Conservation (phyloP, 1,139 yeast genomes). For the Candida albicans region DNA sequence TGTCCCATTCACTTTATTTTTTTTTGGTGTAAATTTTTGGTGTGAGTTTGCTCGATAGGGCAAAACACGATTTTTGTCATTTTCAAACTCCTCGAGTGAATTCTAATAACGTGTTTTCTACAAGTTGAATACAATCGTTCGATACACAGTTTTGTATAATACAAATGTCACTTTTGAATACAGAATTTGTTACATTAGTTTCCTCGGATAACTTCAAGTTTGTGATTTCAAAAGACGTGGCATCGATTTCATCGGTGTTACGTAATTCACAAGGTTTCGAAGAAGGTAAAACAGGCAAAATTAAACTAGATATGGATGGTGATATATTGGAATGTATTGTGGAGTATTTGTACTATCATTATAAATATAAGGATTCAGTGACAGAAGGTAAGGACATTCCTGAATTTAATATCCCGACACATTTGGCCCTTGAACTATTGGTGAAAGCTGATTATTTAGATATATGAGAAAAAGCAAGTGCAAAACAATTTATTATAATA, state of each 20-base stretch:
- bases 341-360: conserved; percentile 79
- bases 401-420: conserved; percentile 89
- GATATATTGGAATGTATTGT: conserved; percentile 76
- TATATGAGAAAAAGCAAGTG: conserved; percentile 31
- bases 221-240: conserved; percentile 72
- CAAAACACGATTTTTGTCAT: no score
- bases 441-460: conserved; percentile 92
- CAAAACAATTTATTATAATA: neutral
- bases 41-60: no score
- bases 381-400: conserved; percentile 64
- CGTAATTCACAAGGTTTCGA: conserved; percentile 64
- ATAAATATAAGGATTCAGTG: conserved; percentile 58
- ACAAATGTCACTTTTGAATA: neutral
- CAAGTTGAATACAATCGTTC: no score
- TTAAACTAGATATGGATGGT: conserved; percentile 66
- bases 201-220: conserved; percentile 75
- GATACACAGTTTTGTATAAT: no score
- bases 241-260: conserved; percentile 79
- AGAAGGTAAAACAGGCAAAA: conserved; percentile 52
- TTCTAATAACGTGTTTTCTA: no score
- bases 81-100: no score
- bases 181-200: conserved; percentile 60
- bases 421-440: conserved; percentile 83
- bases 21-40: neutral
- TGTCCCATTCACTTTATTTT: neutral